These are phyloP conservation scores for Aspergillus sp. DNA, from an alignment of 2,329 filamentous ascomycete genomes.

Conservation along the genomic window DNA sequence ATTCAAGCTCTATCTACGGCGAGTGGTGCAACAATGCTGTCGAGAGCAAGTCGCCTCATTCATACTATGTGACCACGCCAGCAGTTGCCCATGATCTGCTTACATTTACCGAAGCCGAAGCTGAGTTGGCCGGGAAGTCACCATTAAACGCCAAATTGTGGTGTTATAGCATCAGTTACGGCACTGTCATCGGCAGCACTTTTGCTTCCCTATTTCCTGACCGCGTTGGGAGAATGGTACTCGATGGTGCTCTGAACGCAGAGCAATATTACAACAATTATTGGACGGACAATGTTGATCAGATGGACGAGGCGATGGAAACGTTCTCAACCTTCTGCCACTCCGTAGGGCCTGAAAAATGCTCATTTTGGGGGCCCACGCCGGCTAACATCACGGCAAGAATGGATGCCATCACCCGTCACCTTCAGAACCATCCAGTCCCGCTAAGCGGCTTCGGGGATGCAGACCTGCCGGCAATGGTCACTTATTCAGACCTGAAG, in stretches of 20 bases:
- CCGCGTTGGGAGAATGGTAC: constrained; percentile 41
- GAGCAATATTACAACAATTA: constrained; percentile 49
- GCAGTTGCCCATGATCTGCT: constrained; percentile 14
- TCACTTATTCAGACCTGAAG: constrained; percentile 53
- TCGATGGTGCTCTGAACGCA: constrained; percentile 44
- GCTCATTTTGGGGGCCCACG: constrained; percentile 10
- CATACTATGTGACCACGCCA: constrained; percentile 18
- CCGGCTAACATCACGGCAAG: not conserved
- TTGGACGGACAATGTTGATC: constrained; percentile 52
- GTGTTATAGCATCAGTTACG: constrained; percentile 55
- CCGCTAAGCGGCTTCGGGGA: not conserved
- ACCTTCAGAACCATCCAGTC: not conserved
- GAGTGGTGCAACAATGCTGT: constrained; percentile 21
- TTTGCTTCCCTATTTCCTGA: constrained; percentile 47
- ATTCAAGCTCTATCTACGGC: constrained; percentile 22
- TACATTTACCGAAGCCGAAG: not conserved
- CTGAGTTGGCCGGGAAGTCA: not conserved
- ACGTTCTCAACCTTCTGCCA: constrained; percentile 57
- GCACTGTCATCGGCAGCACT: constrained; percentile 45
- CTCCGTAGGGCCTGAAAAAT: constrained; percentile 41
- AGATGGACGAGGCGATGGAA: constrained; percentile 55
- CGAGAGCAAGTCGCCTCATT: constrained; percentile 10
- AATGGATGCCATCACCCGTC: not conserved
- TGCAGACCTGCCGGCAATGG: constrained; percentile 43
- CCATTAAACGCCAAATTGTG: constrained; percentile 33